phyloP scores from a whole-genome alignment of 2,329 filamentous ascomycete species.

The Thermoascus crustaceus region DNA sequence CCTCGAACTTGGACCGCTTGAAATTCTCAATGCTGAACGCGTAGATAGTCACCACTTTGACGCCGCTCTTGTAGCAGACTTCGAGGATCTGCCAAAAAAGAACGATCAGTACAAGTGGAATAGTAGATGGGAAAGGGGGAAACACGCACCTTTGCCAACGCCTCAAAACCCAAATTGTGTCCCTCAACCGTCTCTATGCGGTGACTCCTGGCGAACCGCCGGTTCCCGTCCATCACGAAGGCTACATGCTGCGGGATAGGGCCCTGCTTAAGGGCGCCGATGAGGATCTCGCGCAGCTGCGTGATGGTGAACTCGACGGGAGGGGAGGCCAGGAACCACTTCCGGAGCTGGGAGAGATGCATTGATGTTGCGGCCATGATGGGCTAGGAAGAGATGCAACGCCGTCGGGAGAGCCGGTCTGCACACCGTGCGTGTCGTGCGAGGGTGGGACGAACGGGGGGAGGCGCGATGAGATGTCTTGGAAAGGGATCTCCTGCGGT shows the following conservation, averaged over 20 bases:
- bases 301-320: conserved; percentile 84
- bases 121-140: too few relatives aligned
- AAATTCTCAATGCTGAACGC: conserved; percentile 99
- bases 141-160: conserved; percentile 74
- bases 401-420: background rate
- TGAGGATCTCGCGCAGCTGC: conserved; percentile 72
- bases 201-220: conserved; percentile 80
- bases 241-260: conserved; percentile 91
- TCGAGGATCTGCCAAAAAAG: conserved; percentile 63
- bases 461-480: too few relatives aligned
- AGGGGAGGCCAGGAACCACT: conserved; percentile 79
- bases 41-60: conserved; percentile 95
- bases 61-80: conserved; percentile 95
- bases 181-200: conserved; percentile 95
- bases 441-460: too few relatives aligned
- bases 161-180: conserved; percentile 92
- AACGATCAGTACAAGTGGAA: conserved; percentile 5
- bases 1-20: conserved; percentile 91
- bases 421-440: too few relatives aligned
- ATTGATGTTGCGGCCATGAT: conserved; percentile 41
- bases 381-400: background rate
- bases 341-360: conserved; percentile 54
- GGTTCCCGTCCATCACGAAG: conserved; percentile 99
- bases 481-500: too few relatives aligned
- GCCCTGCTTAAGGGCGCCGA: conserved; percentile 81